Evolutionary conservation across 2,329 filamentous ascomycete species (phyloP), one percentile per base, ranked within the genome.

Genomic region (Alternaria hordeiaustralica): DNA sequence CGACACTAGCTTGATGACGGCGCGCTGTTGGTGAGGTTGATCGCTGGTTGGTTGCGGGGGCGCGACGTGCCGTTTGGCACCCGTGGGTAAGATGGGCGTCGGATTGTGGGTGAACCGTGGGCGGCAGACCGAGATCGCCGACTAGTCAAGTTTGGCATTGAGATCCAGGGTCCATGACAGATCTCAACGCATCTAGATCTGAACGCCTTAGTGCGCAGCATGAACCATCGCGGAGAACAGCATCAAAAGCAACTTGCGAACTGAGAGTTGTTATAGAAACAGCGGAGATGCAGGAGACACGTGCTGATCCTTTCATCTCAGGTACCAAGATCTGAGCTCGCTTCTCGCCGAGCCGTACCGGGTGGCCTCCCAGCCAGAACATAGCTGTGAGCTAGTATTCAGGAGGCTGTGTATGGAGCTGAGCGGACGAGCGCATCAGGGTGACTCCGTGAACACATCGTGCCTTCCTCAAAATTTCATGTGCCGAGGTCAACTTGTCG

Each of bases 71-170:
- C 41, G 58, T 55, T n/a, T 47, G 50, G 26, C 20, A 55, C 54
- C 58, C 58, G 49, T 60, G 58, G 58, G 41, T 49, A 20, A 30
- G 49, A 33, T 36, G 41, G 28, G 58, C 33, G 58, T 45, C 49
- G 49, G 45, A 44, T 30, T 53, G 41, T 60, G 58, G 58, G 41
- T 26, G 36, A 55, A 45, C 36, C 49, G 49, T 53, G 43, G 20
- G 26, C 36, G 25, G 23, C 20, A 28, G 18, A 54, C 36, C 49
- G 58, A 55, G 50, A 55, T 46, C 49, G 49, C 49, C 49, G 26
- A 33, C 41, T 33, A 23, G 51, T 36, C 6, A 13, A 21, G 21
- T 45, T 44, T 59, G 23, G 41, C 25, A 36, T 26, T 25, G 25
- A 57, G 20, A n/a, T 46, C 13, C n/a, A 60, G 49, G 41, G 33